Base-by-base conservation (phyloP, 352 stramenopile genomes). In the Blastocystis sp. region DNA sequence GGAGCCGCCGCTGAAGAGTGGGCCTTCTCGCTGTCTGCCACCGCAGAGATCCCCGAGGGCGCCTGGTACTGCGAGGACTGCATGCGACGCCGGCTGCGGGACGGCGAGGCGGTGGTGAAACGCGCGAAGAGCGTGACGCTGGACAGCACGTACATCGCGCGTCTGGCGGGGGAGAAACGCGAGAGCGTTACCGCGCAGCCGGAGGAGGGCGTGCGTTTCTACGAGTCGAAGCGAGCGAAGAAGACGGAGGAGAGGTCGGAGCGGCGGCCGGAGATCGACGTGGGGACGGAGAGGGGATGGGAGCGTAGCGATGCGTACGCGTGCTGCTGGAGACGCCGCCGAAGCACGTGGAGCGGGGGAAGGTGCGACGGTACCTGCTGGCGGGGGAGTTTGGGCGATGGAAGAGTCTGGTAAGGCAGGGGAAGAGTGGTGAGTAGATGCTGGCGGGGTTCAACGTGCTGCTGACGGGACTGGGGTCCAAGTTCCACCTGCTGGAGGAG, bases 41-140 rank as follows among this genome's bases (percentile, higher is more conserved):
- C 14, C 14, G 6, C 21, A 78, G 46, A 84, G 8, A 72, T 87
- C 18, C 85, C 85, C 14, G 9, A 42, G 36, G 85, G 76, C 0
- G 85, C 87, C 24, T 88, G 85, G 85, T 88, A 87, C 42, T 88
- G 85, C 48, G 38, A 34, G 14, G 73, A 40, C 7, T 88, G 85
- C 65, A 54, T 63, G 6, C 49, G 73, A 21, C 54, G 81, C 18
- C 59, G 85, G 7, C 48, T 88, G 16, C 46, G 27, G 65, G 48
- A 40, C 18, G 67, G 67, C 32, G 48, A 78, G 16, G 67, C 38
- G 27, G 34, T 78, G 16, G 46, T 61, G 21, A 78, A 78, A 6
- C 18, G 32, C 27, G 51, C 27, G 40, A 32, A 69, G 57, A n/a
- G 44, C 16, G 57, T 69, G 67, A 46, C 46, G 21, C 44, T 78